phyloP scores from a whole-genome alignment of 805 yeast genomes.

The Geotrichum ghanense region DNA sequence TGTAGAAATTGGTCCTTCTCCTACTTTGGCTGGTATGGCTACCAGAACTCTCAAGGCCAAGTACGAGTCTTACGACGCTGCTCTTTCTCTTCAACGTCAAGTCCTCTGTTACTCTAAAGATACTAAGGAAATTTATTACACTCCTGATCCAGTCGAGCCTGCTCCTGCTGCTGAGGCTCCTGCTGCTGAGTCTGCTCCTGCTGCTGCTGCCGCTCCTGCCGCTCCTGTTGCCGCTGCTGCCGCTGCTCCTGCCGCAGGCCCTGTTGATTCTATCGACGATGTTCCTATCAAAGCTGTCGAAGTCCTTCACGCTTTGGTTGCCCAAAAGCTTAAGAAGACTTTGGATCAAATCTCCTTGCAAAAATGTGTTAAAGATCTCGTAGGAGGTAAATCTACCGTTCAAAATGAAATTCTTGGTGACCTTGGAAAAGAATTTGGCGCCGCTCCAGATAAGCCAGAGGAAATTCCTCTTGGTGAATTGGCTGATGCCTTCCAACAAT shows the following conservation, averaged over 20 bases:
- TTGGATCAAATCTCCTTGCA: conserved; percentile 75
- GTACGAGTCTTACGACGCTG: conserved; percentile 97
- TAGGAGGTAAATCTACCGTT: conserved; percentile 96
- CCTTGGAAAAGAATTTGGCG: conserved; percentile 94
- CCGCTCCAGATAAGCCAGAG: conserved; percentile 98
- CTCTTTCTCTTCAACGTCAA: conserved; percentile 83
- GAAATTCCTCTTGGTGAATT: conserved; percentile 93
- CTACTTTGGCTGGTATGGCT: conserved; percentile 98
- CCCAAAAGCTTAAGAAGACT: conserved; percentile 89
- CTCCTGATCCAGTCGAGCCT: conserved; percentile 31
- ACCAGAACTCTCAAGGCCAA: conserved; percentile 88
- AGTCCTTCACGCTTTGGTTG: conserved; percentile 79
- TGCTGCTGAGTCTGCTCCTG: conserved; percentile 26
- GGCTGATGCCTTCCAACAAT: conserved; percentile 90
- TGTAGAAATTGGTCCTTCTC: conserved; percentile 98
- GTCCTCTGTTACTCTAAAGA: conserved; percentile 93
- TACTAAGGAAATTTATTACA: conserved; percentile 91
- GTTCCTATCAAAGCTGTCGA: conserved; percentile 80
- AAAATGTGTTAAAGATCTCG: conserved; percentile 93
- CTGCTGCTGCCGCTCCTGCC: conserved; percentile 45
- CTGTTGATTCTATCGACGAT: conserved; percentile 78
- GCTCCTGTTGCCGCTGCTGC: conserved; percentile 52
- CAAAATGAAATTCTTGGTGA: conserved; percentile 99
- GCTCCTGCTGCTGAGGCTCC: conserved; percentile 27
- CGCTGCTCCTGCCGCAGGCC: conserved; percentile 62